These are phyloP conservation scores for Umbelopsis ramanniana DNA, from an alignment of 192 early-diverging fungal species.

Conservation along the genomic window DNA sequence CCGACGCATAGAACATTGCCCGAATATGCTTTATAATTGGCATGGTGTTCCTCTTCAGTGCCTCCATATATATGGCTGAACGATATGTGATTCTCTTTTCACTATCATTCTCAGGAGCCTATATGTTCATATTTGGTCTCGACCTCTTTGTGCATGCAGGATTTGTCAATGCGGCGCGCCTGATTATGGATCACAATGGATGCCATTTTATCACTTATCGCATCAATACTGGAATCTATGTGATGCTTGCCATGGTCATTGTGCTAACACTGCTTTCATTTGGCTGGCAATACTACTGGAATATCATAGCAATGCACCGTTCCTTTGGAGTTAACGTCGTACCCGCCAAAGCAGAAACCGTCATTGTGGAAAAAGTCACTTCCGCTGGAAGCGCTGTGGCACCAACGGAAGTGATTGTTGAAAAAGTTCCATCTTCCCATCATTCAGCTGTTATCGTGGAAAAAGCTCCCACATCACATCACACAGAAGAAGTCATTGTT, in stretches of 20 bases:
- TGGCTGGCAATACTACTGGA: constrained; percentile 20
- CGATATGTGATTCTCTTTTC: constrained; percentile 45
- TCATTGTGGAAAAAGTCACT: neutral
- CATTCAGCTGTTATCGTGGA: constrained; percentile 7
- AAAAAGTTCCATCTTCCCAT: neutral
- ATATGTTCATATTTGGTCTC: constrained; percentile 47
- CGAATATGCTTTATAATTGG: constrained; percentile 15
- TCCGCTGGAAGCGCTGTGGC: neutral
- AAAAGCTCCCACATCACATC: constrained; percentile 2
- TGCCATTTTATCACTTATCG: constrained; percentile 10
- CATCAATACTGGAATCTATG: neutral
- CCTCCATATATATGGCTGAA: constrained; percentile 31
- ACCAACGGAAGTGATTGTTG: neutral
- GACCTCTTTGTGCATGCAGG: constrained; percentile 53
- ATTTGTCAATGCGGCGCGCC: constrained; percentile 28
- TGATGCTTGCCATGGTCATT: constrained; percentile 8
- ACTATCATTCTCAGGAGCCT: constrained; percentile 46
- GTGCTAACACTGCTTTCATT: neutral
- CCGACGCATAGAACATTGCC: neutral
- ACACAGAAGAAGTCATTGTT: constrained; percentile 1
- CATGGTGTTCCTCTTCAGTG: constrained; percentile 1
- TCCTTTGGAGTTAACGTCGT: constrained; percentile 14
- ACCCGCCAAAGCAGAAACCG: constrained; percentile 12
- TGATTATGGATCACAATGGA: constrained; percentile 9
- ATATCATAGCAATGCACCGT: constrained; percentile 5